Percentiles rank a stretch among this genome's conserved stretches.
phyloP scores from a whole-genome alignment of 305 asterid genomes.

The Solanum aculeatissimum region DNA sequence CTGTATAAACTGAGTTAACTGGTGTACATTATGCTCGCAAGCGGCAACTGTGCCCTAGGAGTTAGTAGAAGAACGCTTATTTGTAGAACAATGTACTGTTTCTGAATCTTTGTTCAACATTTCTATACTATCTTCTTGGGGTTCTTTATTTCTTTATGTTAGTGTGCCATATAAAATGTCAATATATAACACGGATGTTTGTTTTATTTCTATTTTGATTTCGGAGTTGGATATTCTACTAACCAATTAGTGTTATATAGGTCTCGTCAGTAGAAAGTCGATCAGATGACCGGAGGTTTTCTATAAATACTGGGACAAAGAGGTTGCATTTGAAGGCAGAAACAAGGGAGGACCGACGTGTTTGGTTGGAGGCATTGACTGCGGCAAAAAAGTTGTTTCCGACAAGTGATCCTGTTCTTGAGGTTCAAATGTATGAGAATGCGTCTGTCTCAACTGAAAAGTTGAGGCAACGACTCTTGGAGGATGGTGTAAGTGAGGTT shows the following conservation, averaged over 20 bases:
- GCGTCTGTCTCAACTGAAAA: constrained; percentile 12
- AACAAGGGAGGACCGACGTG: constrained; percentile 5
- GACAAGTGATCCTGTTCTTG: neutral
- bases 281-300: constrained; percentile 21
- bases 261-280: constrained; percentile 13
- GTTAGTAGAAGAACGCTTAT: neutral
- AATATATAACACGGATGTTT: neutral
- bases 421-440: constrained; percentile 1
- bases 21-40: neutral
- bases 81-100: neutral
- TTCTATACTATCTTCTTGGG: neutral
- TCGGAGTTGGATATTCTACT: neutral
- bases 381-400: constrained; percentile 9
- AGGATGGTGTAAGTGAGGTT: constrained; percentile 14
- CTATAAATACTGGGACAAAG: constrained; percentile 14
- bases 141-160: neutral
- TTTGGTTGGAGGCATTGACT: constrained; percentile 17
- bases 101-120: neutral
- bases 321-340: constrained; percentile 20
- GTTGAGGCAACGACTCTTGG: constrained; percentile 11
- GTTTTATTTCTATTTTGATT: neutral
- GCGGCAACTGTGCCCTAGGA: neutral
- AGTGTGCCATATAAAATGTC: neutral
- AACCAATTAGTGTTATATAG: neutral
- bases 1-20: neutral